phyloP scores from a whole-genome alignment of 257 asterid species.

The Plectranthus barbatus region DNA sequence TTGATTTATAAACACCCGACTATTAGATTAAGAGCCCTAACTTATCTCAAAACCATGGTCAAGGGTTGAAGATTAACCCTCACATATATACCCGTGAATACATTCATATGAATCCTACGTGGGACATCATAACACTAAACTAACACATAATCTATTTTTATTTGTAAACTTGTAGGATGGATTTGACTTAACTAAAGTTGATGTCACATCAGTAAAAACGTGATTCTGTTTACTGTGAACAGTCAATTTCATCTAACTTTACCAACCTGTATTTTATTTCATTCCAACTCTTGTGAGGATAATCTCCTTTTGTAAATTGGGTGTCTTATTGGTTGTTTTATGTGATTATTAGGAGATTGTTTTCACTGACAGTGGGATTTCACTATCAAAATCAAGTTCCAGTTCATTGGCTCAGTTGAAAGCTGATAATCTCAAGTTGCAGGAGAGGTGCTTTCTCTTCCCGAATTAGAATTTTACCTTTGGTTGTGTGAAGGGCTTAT shows the following conservation, averaged over 20 bases:
- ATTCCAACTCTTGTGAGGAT: neutral
- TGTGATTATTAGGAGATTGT: slow-evolving; percentile 34
- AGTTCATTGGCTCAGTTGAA: slow-evolving; percentile 37
- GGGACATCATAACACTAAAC: too few relatives aligned
- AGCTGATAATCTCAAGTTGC: slow-evolving; percentile 62
- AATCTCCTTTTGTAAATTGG: slow-evolving; percentile 1
- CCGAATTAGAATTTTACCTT: slow-evolving; percentile 3
- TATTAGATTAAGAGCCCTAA: too few relatives aligned
- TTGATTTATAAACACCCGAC: too few relatives aligned
- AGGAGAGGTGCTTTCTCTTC: slow-evolving; percentile 45
- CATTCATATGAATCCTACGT: too few relatives aligned
- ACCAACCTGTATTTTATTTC: neutral
- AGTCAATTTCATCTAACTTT: too few relatives aligned
- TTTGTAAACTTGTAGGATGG: too few relatives aligned
- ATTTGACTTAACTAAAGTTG: neutral
- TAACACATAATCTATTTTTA: too few relatives aligned
- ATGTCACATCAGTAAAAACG: too few relatives aligned
- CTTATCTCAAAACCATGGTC: too few relatives aligned
- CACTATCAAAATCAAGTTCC: slow-evolving; percentile 29
- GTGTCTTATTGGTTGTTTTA: slow-evolving; percentile 10
- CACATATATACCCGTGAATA: too few relatives aligned
- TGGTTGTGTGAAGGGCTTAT: neutral
- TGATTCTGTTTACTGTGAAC: too few relatives aligned
- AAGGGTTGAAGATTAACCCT: too few relatives aligned
- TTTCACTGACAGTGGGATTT: slow-evolving; percentile 12